phyloP scores from a whole-genome alignment of 352 stramenopile genomes.

The Pythium aristosporum region DNA sequence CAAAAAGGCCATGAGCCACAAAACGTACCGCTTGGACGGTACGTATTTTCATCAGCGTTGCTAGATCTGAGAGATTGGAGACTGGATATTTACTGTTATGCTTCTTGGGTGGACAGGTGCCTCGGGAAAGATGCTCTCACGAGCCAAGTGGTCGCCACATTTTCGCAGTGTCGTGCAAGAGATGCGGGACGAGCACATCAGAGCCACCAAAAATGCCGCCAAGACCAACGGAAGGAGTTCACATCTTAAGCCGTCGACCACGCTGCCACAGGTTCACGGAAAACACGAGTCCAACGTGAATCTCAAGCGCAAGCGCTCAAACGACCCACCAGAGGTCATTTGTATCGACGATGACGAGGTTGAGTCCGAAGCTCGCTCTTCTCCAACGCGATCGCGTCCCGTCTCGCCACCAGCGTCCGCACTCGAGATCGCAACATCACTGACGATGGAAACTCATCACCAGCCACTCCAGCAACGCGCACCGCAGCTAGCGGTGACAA shows the following conservation, averaged over 20 bases:
- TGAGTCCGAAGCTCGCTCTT: neutral
- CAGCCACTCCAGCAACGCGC: neutral
- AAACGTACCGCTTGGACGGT: constrained; percentile 37
- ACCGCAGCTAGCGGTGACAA: neutral
- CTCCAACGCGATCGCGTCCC: neutral
- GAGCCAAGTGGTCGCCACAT: constrained; percentile 42
- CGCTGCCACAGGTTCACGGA: neutral
- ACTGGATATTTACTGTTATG: neutral
- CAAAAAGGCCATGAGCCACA: constrained; percentile 31
- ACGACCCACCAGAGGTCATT: constrained; percentile 42
- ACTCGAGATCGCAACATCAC: neutral
- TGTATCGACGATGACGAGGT: constrained; percentile 42
- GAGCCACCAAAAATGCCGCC: neutral
- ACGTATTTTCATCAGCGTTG: neutral
- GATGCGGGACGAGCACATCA: constrained; percentile 24
- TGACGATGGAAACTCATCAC: neutral
- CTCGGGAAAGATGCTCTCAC: constrained; percentile 38
- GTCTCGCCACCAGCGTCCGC: neutral
- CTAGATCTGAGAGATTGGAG: too few species aligned
- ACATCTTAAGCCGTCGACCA: neutral
- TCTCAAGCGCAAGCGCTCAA: constrained; percentile 48
- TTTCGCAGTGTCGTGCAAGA: constrained; percentile 46
- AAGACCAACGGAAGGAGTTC: neutral
- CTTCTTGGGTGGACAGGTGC: constrained; percentile 26
- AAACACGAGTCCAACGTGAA: neutral